Evolutionary conservation across 164 flowering plant species (phyloP), one percentile per base, ranked within the genome.

Genomic region (Hamamelis virginiana): DNA sequence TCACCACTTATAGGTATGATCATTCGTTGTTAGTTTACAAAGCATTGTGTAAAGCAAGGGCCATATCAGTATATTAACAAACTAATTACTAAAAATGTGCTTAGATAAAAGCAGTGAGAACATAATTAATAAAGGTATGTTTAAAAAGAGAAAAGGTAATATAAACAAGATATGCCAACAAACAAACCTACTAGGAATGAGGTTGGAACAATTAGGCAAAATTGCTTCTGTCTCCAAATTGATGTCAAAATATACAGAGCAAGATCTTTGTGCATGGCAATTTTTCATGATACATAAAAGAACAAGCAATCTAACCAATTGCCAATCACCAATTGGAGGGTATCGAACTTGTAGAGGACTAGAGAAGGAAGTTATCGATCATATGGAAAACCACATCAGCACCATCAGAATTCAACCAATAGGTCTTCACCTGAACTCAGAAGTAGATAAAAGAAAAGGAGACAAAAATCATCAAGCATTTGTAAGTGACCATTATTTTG

Each of bases 401-500:
- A 12, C 98, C 98, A 83, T 91, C 96, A n/a, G 98, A 93, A 77
- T 91, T 86, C 78, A 90, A 64, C 96, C 96, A 89, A 69, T 86
- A 87, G 72, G 72, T 91, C 76, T 86, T 91, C 78, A 94, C 98
- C 98, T 94, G 80, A 61, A 73, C 11, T 52, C n/a, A 23, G 16
- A 46, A 64, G 38, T 9, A 51, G 9, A 62, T 12, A 16, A 56
- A 61, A 44, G 15, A 58, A 47, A 0, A 9, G 23, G 72, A 23
- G 11, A 59, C 0, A 44, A 6, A 16, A n/a, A 67, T 15, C 28
- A 9, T 9, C 3, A 60, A 60, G 43, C 63, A 60, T 44, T 60
- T 33, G 41, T 33, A 5, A 33, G 63, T 1, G 46, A 60, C 16
- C 63, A 15, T 15, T 33, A 33, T 33, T 4, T 28, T 33, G 26